Base-by-base conservation (phyloP, 305 asterid species). In the Fraxinus albicans region DNA sequence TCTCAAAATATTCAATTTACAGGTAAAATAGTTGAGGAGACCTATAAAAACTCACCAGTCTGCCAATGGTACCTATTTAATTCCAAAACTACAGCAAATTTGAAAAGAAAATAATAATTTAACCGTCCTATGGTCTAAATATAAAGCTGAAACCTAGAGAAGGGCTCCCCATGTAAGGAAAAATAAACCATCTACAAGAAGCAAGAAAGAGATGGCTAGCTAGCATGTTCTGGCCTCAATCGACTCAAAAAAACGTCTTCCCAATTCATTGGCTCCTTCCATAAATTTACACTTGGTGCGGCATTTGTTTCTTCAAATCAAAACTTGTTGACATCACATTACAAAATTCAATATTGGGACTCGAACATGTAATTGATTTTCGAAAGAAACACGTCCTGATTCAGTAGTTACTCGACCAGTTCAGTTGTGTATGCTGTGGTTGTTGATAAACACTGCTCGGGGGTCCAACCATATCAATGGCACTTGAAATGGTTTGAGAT, bases 401-500 rank as follows among this genome's bases (percentile, higher is more conserved):
- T 65, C 73, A 65, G 73, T 65, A 65, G 35, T 25, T 65, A 65
- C 35, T 65, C 1, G 73, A 65, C 73, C 97, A 93, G 84, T 90
- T 93, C 70, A 89, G 86, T 35, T 91, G 95, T 2, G 93, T 75
- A 65, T 65, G 73, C 73, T 65, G 73, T 9, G 73, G 73, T 86
- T 88, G 96, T 84, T 93, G 97, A 92, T 92, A 92, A 79, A 89
- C 87, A 77, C 74, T 86, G 79, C 86, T 86, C 4, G 92, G 87
- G 1, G 92, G 93, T 76, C 93, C 94, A 55, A 83, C 94, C 92
- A 93, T 92, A 80, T 95, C 98, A 34, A 81, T 90, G 36, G 97
- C 87, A 79, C 90, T 93, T 36, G 94, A 87, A 77, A 93, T 87
- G 82, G 97, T 91, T 84, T 94, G 99, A 60, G 97, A 84, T 86